Base-by-base conservation (phyloP, 2,329 filamentous ascomycete genomes). In the Fusarium drepaniforme region DNA sequence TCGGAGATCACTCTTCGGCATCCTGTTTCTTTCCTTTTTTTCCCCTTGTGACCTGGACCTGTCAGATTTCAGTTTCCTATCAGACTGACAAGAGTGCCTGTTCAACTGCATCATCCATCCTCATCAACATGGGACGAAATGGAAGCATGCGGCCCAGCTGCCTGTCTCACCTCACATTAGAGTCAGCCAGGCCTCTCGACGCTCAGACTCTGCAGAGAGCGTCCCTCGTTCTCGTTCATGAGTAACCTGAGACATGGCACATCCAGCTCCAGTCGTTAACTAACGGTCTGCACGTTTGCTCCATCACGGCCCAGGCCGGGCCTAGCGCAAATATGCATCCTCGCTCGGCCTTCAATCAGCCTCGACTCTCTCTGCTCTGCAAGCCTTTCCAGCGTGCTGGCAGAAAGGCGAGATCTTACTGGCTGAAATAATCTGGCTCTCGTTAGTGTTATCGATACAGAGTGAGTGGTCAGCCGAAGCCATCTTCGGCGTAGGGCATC, bases 151-250 rank as follows among this genome's bases (percentile, higher is more conserved):
- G 59, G 38, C 51, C 66, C 46, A 69, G 61, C 59, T 69, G 66
- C n/a, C 35, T 77, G 71, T 77, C 72, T 72, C 67, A 68, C 68
- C 72, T 72, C 67, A 68, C 66, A 51, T 67, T 65, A 62, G 58
- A 35, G 15, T 30, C 58, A 56, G 33, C 44, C 44, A 49, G 44
- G 44, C 23, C 21, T 23, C 35, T 63, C 21, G 60, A 73, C 61
- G 68, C 59, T 30, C 40, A 21, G 40, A 35, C 40, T 23, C 44
- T 62, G 28, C 38, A 23, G 21, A 23, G 21, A 28, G 25, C 12
- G 40, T 51, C 35, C 28, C 40, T 42, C 11, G 44, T 44, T 38
- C 57, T 38, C 57, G 51, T 53, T 56, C 30, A 13, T 66, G 62
- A 33, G 64, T 57, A 58, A 60, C 40, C 51, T 42, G 64, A 74